Percentiles rank a stretch among this genome's conserved stretches.
phyloP scores from a whole-genome alignment of 2,329 filamentous ascomycete genomes.

The Talaromyces sp. region DNA sequence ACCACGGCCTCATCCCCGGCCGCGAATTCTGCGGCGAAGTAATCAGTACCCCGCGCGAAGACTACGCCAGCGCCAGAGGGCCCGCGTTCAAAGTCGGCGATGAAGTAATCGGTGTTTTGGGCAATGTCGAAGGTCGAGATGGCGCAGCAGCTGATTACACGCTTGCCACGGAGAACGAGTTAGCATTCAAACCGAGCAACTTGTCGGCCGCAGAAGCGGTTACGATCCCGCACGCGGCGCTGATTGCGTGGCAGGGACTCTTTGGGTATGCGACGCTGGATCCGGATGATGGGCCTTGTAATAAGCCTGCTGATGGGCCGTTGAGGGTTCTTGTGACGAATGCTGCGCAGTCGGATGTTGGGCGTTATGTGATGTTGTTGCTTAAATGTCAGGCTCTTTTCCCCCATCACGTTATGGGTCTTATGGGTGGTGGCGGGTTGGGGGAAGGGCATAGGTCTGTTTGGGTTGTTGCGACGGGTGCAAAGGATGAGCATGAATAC shows the following conservation, averaged over 20 bases:
- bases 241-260: constrained; percentile 46
- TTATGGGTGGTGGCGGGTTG: constrained; percentile 9
- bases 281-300: constrained; percentile 23
- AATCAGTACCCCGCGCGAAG: constrained; percentile 35
- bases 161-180: constrained; percentile 39
- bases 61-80: constrained; percentile 32
- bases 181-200: constrained; percentile 41
- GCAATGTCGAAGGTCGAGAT: constrained; percentile 33
- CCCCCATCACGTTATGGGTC: constrained; percentile 20
- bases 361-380: constrained; percentile 38
- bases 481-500: constrained; percentile 27
- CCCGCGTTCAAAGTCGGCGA: constrained; percentile 44
- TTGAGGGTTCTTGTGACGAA: constrained; percentile 42
- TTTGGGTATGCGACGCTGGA: constrained; percentile 39
- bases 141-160: constrained; percentile 45
- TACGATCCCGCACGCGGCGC: constrained; percentile 38
- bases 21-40: constrained; percentile 44
- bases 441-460: constrained; percentile 17
- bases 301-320: constrained; percentile 21
- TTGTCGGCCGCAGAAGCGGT: constrained; percentile 36
- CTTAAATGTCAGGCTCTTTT: constrained; percentile 38
- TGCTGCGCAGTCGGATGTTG: constrained; percentile 37
- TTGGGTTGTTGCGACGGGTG: constrained; percentile 42
- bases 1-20: constrained; percentile 35
- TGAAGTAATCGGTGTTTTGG: constrained; percentile 40